These are phyloP conservation scores for Nelumbo lutea DNA, from an alignment of 164 flowering plant species.

Conservation along the genomic window DNA sequence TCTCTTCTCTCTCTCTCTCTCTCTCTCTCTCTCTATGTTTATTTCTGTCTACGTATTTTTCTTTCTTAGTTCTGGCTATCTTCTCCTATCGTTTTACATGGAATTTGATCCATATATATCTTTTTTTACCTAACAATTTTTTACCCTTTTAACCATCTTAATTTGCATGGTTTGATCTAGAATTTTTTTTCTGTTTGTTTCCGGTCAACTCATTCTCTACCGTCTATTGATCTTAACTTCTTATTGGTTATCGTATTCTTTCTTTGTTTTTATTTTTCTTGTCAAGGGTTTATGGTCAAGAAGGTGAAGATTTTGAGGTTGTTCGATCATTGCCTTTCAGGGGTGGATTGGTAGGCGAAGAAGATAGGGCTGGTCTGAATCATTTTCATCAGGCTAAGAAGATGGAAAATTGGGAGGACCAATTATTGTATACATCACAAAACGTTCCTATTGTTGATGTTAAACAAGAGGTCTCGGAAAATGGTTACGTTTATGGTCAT, in stretches of 20 bases:
- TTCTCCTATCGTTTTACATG: too few relatives aligned
- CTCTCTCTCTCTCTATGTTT: neutral
- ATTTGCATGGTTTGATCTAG: too few relatives aligned
- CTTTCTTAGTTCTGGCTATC: too few relatives aligned
- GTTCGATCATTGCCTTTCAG: conserved; percentile 21
- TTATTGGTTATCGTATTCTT: neutral
- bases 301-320: neutral
- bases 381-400: conserved; percentile 35
- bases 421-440: conserved; percentile 32
- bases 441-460: conserved; percentile 33
- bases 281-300: neutral
- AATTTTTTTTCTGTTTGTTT: neutral
- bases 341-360: conserved; percentile 57
- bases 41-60: too few relatives aligned
- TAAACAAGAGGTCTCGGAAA: conserved; percentile 48
- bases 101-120: too few relatives aligned
- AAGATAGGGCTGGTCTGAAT: conserved; percentile 33
- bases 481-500: conserved; percentile 29
- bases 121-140: too few relatives aligned
- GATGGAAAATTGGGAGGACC: conserved; percentile 62
- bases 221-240: too few relatives aligned
- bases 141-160: too few relatives aligned
- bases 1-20: conserved; percentile 22
- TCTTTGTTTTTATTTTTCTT: neutral
- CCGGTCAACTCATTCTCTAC: neutral